Evolutionary conservation across 2,329 filamentous ascomycete genomes (phyloP), one percentile per base, ranked within the genome.

Genomic region (Coleophoma crateriformis): DNA sequence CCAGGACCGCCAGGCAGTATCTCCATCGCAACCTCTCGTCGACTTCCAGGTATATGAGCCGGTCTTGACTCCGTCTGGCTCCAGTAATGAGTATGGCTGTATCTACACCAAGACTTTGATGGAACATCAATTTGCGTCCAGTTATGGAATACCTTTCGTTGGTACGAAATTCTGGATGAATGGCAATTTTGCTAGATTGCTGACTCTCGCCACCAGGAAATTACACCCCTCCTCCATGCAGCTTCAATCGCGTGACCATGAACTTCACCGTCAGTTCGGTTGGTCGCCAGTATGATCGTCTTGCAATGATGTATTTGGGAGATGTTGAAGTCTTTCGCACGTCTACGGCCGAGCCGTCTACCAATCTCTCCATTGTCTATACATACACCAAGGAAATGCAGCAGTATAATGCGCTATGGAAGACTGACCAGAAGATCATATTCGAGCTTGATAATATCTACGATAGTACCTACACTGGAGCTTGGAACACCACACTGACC

Each of bases 271-370:
- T 87, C n/a, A 78, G 78, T 0, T 86, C 84, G 13, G 71, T 73
- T 50, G 88, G 88, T 1, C 75, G 78, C 3, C 88, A 92, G 58
- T 90, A 79, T 66, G 88, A 94, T 64, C 78, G 88, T 33, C 73
- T 91, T 7, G 88, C 81, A 4, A 67, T 84, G 40, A 82, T 91
- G 75, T 91, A 84, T 60, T 71, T 92, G 33, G 81, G 81, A 37
- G 85, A 90, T 63, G 80, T 77, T 13, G 88, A 92, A 63, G 76
- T 94, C n/a, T 91, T 86, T 72, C 75, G 88, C n/a, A 90, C 87
- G 1, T 90, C 86, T 7, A 92, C 88, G 1, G 86, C 87, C 2
- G 85, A 92, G 68, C 87, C 88, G 0, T 87, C 79, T 19, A 20
- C 39, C 0, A 55, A 70, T 8, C 73, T 74, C 8, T 87, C 87